phyloP scores from a whole-genome alignment of 371 early-diverging fungal species.

The Lichtheimia ornata region DNA sequence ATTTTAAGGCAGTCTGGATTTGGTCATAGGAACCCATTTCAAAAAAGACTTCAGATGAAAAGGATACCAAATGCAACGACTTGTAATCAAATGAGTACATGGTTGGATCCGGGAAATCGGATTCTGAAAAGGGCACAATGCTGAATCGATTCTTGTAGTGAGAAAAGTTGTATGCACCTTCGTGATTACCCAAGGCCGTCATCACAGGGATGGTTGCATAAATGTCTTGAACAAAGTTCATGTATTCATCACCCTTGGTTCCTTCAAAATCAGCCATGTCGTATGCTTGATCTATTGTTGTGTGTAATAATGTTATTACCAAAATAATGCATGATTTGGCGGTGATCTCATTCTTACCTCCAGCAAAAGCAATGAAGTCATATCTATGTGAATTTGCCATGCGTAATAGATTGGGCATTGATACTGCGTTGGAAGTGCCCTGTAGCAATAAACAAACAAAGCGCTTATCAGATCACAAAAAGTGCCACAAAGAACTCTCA shows the following conservation, averaged over 20 bases:
- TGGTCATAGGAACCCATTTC: slow-evolving; percentile 18
- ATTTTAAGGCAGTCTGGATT: slow-evolving; percentile 24
- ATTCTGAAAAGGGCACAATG: slow-evolving; percentile 19
- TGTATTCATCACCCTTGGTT: slow-evolving; percentile 27
- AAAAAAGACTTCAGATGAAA: slow-evolving; percentile 25
- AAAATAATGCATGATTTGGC: too few relatives aligned
- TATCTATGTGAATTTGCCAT: slow-evolving; percentile 26
- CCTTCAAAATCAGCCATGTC: slow-evolving; percentile 32
- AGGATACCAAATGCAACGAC: slow-evolving; percentile 22
- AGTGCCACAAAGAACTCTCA: not conserved
- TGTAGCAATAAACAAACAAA: slow-evolving; percentile 4
- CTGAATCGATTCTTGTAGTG: slow-evolving; percentile 29
- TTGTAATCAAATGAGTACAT: slow-evolving; percentile 26
- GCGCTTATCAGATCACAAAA: not conserved
- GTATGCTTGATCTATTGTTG: slow-evolving; percentile 17
- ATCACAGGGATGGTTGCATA: slow-evolving; percentile 27
- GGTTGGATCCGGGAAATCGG: slow-evolving; percentile 19
- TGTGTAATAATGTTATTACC: not conserved
- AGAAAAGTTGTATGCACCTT: slow-evolving; percentile 26
- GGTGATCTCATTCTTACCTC: slow-evolving; percentile 9
- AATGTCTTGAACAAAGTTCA: slow-evolving; percentile 28
- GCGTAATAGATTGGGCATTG: slow-evolving; percentile 24
- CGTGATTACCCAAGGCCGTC: slow-evolving; percentile 26
- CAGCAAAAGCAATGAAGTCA: slow-evolving; percentile 37
- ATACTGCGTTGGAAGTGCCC: slow-evolving; percentile 35